Conservation (phyloP, 306 rosid genomes). For the Acmispon strigosus region DNA sequence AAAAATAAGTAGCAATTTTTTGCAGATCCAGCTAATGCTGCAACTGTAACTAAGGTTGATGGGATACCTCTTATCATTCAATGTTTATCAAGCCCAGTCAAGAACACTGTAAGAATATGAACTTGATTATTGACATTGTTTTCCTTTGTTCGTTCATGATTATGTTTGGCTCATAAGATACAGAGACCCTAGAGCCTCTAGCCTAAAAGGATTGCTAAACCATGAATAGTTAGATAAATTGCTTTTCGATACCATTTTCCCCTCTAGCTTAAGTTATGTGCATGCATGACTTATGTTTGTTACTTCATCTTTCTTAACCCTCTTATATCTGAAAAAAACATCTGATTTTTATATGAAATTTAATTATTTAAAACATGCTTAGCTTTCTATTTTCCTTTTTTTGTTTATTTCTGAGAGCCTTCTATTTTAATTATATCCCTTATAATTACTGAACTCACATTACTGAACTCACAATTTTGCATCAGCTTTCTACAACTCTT, state of each 20-base stretch:
- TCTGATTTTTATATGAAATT: background rate
- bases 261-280: background rate
- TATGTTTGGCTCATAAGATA: background rate
- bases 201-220: conserved; percentile 2
- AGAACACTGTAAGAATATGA: conserved; percentile 65
- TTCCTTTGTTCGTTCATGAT: background rate
- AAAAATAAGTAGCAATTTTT: background rate
- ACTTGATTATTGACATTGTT: conserved; percentile 5
- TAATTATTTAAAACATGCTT: background rate
- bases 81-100: conserved; percentile 85
- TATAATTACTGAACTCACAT: background rate
- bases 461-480: background rate
- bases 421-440: background rate
- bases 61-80: conserved; percentile 75
- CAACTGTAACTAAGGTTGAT: conserved; percentile 41
- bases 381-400: background rate
- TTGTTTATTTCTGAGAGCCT: background rate
- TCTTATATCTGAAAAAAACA: background rate
- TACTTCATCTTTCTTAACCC: conserved; percentile 6
- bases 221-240: background rate
- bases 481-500: background rate
- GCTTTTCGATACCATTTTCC: background rate
- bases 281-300: background rate
- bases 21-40: conserved; percentile 61
- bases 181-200: background rate